phyloP scores from a whole-genome alignment of 768 basidiomycete genomes.

The Chalciporus piperatus region DNA sequence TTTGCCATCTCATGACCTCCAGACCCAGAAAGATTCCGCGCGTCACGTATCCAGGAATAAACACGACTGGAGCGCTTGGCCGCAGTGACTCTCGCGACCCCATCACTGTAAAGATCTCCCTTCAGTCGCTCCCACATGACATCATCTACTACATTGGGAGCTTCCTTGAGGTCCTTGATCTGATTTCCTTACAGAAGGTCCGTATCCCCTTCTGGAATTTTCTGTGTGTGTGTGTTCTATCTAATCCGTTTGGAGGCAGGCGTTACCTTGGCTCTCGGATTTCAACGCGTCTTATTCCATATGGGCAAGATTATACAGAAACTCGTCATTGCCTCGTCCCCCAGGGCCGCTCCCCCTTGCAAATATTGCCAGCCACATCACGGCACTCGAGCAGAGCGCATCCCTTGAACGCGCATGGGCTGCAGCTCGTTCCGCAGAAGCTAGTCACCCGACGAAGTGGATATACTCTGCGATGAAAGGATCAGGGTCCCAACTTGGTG shows the following conservation, averaged over 20 bases:
- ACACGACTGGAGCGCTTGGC: background rate
- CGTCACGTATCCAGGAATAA: background rate
- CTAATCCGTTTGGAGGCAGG: background rate
- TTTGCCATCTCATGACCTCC: background rate
- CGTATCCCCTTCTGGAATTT: background rate
- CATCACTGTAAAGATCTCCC: background rate
- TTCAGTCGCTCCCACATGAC: background rate
- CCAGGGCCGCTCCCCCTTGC: background rate
- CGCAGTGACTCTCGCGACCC: too few relatives aligned
- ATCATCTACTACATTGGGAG: background rate
- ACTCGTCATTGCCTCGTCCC: background rate
- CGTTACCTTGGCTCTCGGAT: background rate
- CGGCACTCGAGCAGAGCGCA: background rate
- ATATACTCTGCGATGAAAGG: background rate
- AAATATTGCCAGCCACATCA: background rate
- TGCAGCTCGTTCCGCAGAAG: background rate
- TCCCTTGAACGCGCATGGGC: background rate
- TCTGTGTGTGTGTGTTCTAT: background rate
- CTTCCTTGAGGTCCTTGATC: background rate
- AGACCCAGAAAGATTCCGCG: background rate
- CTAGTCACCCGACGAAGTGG: background rate
- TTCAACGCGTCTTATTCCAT: background rate
- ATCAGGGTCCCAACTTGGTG: background rate
- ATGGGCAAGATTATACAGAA: background rate
- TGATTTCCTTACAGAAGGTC: background rate